Evolutionary conservation across 1,284 basidiomycete species (phyloP), one percentile per base, ranked within the genome.

Genomic region (Boletellus deceptivus): DNA sequence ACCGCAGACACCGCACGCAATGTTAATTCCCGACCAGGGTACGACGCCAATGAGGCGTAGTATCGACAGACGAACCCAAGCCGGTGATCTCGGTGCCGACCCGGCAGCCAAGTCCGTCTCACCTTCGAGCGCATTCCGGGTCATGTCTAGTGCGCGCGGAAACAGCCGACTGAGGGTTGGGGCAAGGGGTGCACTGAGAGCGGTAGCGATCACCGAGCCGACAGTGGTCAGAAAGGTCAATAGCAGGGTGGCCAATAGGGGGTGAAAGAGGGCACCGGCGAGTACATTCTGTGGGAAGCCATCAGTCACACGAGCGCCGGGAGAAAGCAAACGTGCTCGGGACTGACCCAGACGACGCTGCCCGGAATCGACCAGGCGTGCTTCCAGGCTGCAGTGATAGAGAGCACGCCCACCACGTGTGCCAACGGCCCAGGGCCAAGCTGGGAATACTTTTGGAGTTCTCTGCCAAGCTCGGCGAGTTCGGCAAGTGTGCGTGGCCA

Each of bases 341-440:
- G 40, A 59, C 61, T 11, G 11, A 92, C 90, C 83, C 93, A 86
- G 49, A 95, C 78, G 48, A 94, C 91, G 55, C 90, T 92, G 6
- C 92, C 92, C 5, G 92, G 92, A 45, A 96, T 82, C 54, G 91
- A 93, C 92, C 92, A 96, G 7, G 92, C 91, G 67, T 96, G 93
- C 71, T 93, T 95, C 91, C 91, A 96, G 33, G 91, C 75, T 3
- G 90, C 89, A 18, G 88, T 84, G n/a, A 92, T 77, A 34, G 86
- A 84, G 61, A 96, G 78, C 35, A 93, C 91, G n/a, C 77, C 82
- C 41, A 94, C 68, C 41, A 91, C 85, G 66, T 91, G 89, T 5
- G 78, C 76, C 50, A 83, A 74, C 16, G 83, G 79, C 2, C 68
- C 72, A 14, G 73, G 60, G 6, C 86, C 86, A 54, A 84, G 86